Conservation (phyloP, 2,329 filamentous ascomycete genomes). For the Magnaporthiopsis rhizophila region DNA sequence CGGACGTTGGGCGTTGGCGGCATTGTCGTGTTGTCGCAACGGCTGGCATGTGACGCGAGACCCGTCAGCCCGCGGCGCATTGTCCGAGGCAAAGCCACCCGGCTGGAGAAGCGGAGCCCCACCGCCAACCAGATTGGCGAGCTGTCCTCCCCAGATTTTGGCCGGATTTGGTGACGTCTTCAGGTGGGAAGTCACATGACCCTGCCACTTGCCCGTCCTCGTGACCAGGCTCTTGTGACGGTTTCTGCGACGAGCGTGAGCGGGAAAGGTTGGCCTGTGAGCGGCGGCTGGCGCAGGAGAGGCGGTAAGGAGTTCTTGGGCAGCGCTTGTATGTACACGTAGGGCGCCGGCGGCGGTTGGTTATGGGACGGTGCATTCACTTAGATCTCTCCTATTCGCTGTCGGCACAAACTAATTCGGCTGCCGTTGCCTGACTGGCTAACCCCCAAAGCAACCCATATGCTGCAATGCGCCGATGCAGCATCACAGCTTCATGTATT, state of each 20-base stretch:
- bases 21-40: not conserved
- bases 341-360: not conserved
- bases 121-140: not conserved
- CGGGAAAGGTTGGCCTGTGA: not conserved
- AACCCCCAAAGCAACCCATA: not conserved
- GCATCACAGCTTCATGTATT: not conserved
- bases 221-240: not conserved
- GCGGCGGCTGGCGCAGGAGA: not conserved
- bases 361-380: not conserved
- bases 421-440: too few relatives aligned
- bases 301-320: not conserved
- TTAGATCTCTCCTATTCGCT: too few relatives aligned
- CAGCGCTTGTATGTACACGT: too few relatives aligned
- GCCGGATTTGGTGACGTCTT: not conserved
- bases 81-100: not conserved
- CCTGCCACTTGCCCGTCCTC: not conserved
- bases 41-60: conserved; percentile 3
- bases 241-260: not conserved
- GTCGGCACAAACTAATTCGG: not conserved
- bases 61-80: conserved; percentile 1
- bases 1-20: not conserved
- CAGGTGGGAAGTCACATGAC: not conserved
- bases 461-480: not conserved
- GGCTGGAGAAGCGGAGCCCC: not conserved
- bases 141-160: not conserved